These are phyloP conservation scores for Termitomyces sp. DNA, from an alignment of 768 basidiomycete species.

Conservation along the genomic window DNA sequence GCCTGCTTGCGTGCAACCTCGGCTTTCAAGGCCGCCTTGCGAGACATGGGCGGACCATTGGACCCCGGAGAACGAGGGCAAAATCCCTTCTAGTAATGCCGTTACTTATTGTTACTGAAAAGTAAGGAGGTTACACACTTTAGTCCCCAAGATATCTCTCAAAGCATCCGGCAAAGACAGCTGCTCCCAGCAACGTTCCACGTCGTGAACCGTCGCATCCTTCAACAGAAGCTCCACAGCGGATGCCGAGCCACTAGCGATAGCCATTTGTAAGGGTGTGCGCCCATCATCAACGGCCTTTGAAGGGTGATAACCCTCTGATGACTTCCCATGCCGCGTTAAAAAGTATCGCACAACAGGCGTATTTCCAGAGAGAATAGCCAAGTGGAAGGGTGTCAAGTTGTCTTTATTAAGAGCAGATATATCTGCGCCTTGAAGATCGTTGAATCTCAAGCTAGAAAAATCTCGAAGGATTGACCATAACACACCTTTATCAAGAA, in stretches of 20 bases:
- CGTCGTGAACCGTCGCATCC: conserved; percentile 36
- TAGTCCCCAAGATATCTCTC: conserved; percentile 26
- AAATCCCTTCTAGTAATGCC: conserved; percentile 29
- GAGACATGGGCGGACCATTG: conserved; percentile 13
- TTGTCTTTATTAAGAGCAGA: conserved; percentile 26
- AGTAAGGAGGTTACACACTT: conserved; percentile 18
- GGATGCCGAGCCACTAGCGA: conserved; percentile 22
- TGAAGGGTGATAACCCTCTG: conserved; percentile 31
- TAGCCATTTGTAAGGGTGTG: conserved; percentile 33
- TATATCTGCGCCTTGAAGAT: conserved; percentile 26
- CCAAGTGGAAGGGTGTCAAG: conserved; percentile 32
- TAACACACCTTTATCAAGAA: conserved; percentile 30
- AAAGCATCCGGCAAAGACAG: conserved; percentile 16
- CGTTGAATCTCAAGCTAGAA: neutral
- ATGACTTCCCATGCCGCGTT: conserved; percentile 24
- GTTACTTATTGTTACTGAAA: neutral
- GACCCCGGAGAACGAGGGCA: conserved; percentile 19
- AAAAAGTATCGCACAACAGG: conserved; percentile 29
- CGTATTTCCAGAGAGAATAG: conserved; percentile 31
- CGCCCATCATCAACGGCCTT: conserved; percentile 31
- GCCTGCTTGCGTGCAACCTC: conserved; percentile 22
- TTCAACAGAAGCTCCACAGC: conserved; percentile 31
- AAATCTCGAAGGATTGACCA: neutral
- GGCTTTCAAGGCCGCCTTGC: conserved; percentile 23
- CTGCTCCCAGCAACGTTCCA: conserved; percentile 30